Evolutionary conservation across 177 flowering plant species (phyloP), one percentile per base, ranked within the genome.

Genomic region (Vitis hybrid): DNA sequence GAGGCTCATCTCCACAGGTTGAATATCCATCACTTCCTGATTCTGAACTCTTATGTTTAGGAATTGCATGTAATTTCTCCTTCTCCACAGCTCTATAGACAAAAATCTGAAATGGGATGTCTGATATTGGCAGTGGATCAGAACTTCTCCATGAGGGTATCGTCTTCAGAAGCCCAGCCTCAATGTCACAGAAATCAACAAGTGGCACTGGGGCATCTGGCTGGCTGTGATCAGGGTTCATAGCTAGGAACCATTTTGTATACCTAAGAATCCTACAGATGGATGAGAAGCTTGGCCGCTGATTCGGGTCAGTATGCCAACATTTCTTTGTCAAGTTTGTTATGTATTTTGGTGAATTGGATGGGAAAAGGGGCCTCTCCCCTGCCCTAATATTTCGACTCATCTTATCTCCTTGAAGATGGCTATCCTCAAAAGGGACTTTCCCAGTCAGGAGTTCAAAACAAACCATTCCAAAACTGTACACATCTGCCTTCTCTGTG

Each of bases 361-460:
- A 71, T 9, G 87, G 82, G 56, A 84, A 84, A 13, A 84, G 65
- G 0, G 87, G 83, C 71, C 87, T 80, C 76, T 82, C 87, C 60
- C 87, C 87, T 40, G 87, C 85, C 56, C 79, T 74, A 2, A 84
- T 82, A 50, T 84, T 84, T 64, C 82, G 56, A 52, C 82, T 82
- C 85, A 82, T 82, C 65, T 82, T 82, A 48, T 80, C 85, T 15
- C 85, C 87, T 76, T 80, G 83, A 66, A 84, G 83, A 78, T 84
- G 85, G 15, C 80, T 65, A 55, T 84, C 85, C 57, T 84, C 87
- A 32, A 84, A 84, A 48, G 87, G 85, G 40, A 84, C 85, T 75
- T 84, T 84, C 14, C 85, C 87, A 0, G 87, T 84, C 52, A 84
- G 40, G 52, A 84, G 70, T 62, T 84, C 83, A 58, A 84, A 82